Evolutionary conservation across 306 rosid genomes (phyloP).

Genomic region (Cucurbita pepo): DNA sequence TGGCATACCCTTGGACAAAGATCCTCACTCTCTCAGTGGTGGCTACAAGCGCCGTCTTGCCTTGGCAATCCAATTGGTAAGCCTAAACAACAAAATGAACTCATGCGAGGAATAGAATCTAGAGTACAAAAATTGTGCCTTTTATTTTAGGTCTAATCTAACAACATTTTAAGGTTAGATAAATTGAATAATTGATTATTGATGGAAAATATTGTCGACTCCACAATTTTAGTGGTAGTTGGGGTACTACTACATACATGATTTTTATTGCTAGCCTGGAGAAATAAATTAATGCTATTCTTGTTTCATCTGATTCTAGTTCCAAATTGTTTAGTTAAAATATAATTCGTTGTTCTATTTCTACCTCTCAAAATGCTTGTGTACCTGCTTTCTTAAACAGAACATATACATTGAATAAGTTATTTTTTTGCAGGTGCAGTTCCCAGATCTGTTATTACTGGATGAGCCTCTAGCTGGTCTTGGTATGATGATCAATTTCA

Average conservation of each 20-base stretch:
- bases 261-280: neutral
- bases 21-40: conserved; percentile 89
- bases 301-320: neutral
- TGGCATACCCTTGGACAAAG: conserved; percentile 74
- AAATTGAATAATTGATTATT: neutral
- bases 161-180: neutral
- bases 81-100: neutral
- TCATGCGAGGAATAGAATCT: neutral
- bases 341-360: neutral
- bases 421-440: conserved; percentile 51
- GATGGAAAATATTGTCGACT: neutral
- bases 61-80: conserved; percentile 81
- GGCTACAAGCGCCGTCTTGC: conserved; percentile 98
- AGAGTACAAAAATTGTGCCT: neutral
- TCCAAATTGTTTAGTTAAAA: neutral
- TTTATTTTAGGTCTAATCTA: neutral
- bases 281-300: neutral
- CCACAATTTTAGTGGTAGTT: neutral
- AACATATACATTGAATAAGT: neutral
- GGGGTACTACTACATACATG: neutral
- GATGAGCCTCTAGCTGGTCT: conserved; percentile 98
- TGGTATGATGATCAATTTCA: conserved; percentile 34
- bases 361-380: neutral
- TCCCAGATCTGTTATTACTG: conserved; percentile 76
- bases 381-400: neutral